Evolutionary conservation across 2,329 filamentous ascomycete genomes (phyloP), one percentile per base, ranked within the genome.

Genomic region (Pseudocercospora fuligena): DNA sequence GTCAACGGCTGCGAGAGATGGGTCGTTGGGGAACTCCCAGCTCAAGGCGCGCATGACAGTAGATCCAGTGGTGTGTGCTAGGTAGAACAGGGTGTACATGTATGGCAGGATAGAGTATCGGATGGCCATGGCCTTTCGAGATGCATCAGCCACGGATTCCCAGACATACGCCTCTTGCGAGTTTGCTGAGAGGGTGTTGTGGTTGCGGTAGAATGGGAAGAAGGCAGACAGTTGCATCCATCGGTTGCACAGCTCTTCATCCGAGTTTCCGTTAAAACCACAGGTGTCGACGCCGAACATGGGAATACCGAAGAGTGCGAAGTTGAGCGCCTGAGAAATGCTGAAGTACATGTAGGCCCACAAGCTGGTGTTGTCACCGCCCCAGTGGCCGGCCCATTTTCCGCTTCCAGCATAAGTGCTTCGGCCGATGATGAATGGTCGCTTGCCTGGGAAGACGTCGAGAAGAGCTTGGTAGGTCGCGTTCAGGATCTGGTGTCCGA

Each of bases 371-470:
- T 78, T 78, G 77, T 94, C 82, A 29, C 90, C 91, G 31, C 92
- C 91, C 92, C 92, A 96, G 78, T 95, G 92, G 0, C 91, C 92
- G 1, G 91, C 89, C 81, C 86, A 90, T 76, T 87, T 88, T 1
- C 93, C 92, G 0, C 88, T 88, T 2, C 92, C 92, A 9, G 91
- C 85, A 74, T 94, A 95, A 0, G 92, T 95, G 46, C 90, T 92
- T 16, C 93, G 89, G 0, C 90, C 91, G 73, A 97, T 93, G 75
- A 97, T 91, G 79, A 96, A 92, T 0, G 93, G 93, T 0, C 93
- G 88, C 77, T 91, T 91, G 14, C 81, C 83, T 0, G 90, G 88
- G 66, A 88, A 87, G 19, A 92, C 82, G 1, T 82, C 77, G 2
- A 89, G 81, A 33, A 95, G 86, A 65, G 88, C 91, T 56, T 90